phyloP scores from a whole-genome alignment of 2,329 filamentous ascomycete genomes.

The Tolypocladium capitatum region DNA sequence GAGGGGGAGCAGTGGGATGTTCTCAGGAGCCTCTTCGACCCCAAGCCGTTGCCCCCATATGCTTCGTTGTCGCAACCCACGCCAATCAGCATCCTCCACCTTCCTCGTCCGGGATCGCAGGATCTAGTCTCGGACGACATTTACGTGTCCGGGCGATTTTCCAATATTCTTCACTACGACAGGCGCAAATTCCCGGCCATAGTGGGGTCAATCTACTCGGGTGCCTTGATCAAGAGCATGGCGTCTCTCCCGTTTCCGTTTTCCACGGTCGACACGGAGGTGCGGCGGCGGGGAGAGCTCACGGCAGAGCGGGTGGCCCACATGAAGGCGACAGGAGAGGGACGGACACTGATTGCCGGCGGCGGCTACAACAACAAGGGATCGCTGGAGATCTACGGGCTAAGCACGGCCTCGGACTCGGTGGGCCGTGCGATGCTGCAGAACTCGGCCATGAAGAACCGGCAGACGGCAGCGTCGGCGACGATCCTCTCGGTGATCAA shows the following conservation, averaged over 20 bases:
- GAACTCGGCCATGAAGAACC: constrained; percentile 54
- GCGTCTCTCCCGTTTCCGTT: constrained; percentile 56
- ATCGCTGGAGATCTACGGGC: constrained; percentile 73
- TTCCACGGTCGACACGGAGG: constrained; percentile 46
- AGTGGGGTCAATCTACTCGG: constrained; percentile 68
- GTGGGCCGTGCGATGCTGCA: constrained; percentile 16
- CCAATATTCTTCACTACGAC: constrained; percentile 80
- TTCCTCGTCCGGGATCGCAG: constrained; percentile 41
- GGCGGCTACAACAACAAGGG: constrained; percentile 90
- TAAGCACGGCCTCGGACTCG: constrained; percentile 23
- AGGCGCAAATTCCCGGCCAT: constrained; percentile 71
- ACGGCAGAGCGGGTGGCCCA: constrained; percentile 39
- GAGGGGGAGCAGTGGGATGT: constrained; percentile 13
- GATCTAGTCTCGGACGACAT: constrained; percentile 60
- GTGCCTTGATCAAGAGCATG: constrained; percentile 63
- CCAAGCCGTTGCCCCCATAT: constrained; percentile 42
- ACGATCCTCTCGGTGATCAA: constrained; percentile 70
- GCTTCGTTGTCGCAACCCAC: constrained; percentile 68
- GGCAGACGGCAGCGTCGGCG: constrained; percentile 67
- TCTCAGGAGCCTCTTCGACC: constrained; percentile 32
- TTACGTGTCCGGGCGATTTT: constrained; percentile 79
- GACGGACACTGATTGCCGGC: constrained; percentile 63
- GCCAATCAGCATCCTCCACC: constrained; percentile 69
- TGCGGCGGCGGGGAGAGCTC: constrained; percentile 40
- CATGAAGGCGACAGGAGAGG: constrained; percentile 36